phyloP scores from a whole-genome alignment of 805 yeast genomes.

The Teunomyces pallodes region DNA sequence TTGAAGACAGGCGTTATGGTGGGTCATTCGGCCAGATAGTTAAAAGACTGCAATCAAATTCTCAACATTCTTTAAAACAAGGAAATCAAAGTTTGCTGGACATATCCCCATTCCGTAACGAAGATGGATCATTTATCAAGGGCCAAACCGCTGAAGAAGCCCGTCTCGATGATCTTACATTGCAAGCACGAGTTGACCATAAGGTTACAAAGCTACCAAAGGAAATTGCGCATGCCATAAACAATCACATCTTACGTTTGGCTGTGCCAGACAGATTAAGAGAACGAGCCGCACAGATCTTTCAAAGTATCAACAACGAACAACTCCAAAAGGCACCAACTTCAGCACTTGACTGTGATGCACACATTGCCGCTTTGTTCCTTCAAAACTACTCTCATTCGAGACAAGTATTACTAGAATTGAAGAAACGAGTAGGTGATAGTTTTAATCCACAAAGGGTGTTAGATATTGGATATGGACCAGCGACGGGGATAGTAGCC shows the following conservation, averaged over 20 bases:
- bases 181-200: conserved; percentile 54
- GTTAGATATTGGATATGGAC: conserved; percentile 84
- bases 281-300: conserved; percentile 57
- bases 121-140: conserved; percentile 39
- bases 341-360: conserved; percentile 58
- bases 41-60: conserved; percentile 15
- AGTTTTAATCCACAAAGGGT: conserved; percentile 63
- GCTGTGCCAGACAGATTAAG: conserved; percentile 64
- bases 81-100: not conserved
- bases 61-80: conserved; percentile 8
- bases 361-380: conserved; percentile 77
- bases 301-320: conserved; percentile 47
- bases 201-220: conserved; percentile 55
- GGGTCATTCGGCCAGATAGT: conserved; percentile 25
- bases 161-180: conserved; percentile 57
- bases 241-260: conserved; percentile 59
- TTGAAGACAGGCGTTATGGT: conserved; percentile 19
- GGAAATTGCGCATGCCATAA: conserved; percentile 54
- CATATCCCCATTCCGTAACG: conserved; percentile 35
- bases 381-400: conserved; percentile 76
- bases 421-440: conserved; percentile 52
- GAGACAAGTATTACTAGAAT: conserved; percentile 63
- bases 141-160: conserved; percentile 50
- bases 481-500: conserved; percentile 88
- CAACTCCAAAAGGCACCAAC: conserved; percentile 52